Conservation (phyloP, 1,139 yeast genomes). For the Casaregolazyma lundiana region DNA sequence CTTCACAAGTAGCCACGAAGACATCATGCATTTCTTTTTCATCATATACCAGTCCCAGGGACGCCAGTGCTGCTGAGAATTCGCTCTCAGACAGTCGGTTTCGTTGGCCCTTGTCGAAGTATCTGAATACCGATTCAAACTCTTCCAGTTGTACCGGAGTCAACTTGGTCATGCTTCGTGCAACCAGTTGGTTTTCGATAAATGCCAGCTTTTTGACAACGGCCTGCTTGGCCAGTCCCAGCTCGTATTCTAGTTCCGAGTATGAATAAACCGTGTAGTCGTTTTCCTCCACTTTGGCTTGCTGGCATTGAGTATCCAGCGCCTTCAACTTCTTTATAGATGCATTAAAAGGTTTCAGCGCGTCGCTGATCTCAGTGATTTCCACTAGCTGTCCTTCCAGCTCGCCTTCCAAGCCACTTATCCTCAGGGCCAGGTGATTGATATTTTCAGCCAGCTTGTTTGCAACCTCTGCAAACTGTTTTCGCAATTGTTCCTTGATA, state of each 20-base stretch:
- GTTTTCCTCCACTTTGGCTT: conserved; percentile 40
- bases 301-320: conserved; percentile 30
- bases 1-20: conserved; percentile 31
- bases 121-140: conserved; percentile 40
- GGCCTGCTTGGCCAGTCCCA: conserved; percentile 36
- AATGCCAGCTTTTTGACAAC: conserved; percentile 37
- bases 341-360: conserved; percentile 32
- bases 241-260: conserved; percentile 39
- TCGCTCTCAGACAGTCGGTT: conserved; percentile 35
- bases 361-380: conserved; percentile 31
- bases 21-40: conserved; percentile 38
- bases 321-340: conserved; percentile 27
- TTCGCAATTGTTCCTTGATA: conserved; percentile 42
- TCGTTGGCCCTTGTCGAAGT: conserved; percentile 36
- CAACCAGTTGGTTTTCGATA: conserved; percentile 39
- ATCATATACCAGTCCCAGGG: conserved; percentile 36
- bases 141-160: conserved; percentile 42
- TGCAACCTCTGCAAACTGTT: conserved; percentile 43
- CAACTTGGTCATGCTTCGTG: conserved; percentile 37
- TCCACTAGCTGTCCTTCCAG: conserved; percentile 36
- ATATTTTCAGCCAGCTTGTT: conserved; percentile 34
- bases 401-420: conserved; percentile 37
- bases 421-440: conserved; percentile 30
- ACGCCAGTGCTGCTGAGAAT: conserved; percentile 39
- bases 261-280: conserved; percentile 38